Percentiles rank a stretch among this genome's conserved stretches.
These are phyloP conservation scores for Heliocybe sulcata DNA, from an alignment of 1,284 basidiomycete genomes.

Conservation along the genomic window DNA sequence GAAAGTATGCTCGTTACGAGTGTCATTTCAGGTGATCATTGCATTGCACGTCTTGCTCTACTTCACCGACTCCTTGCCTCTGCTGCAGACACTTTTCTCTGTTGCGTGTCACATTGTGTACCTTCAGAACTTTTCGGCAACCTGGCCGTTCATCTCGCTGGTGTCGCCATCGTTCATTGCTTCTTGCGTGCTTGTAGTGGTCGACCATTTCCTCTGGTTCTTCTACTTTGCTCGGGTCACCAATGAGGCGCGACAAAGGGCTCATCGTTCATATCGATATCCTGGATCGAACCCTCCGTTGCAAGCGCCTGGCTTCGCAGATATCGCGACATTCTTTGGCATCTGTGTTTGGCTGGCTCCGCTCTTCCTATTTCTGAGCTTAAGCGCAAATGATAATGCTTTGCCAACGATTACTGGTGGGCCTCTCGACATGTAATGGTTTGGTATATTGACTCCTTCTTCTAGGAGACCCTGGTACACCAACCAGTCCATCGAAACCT, in stretches of 20 bases:
- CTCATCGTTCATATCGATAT: constrained; percentile 33
- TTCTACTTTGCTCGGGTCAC: constrained; percentile 79
- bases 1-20: constrained; percentile 3
- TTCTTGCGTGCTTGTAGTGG: constrained; percentile 77
- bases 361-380: constrained; percentile 85
- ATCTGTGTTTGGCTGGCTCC: constrained; percentile 91
- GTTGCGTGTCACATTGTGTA: constrained; percentile 82
- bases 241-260: constrained; percentile 39
- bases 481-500: constrained; percentile 11
- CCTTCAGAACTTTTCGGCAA: constrained; percentile 81
- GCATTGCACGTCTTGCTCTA: constrained; percentile 71
- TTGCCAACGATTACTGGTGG: constrained; percentile 49
- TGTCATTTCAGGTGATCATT: constrained; percentile 61
- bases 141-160: constrained; percentile 89
- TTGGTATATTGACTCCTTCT: constrained; percentile 2
- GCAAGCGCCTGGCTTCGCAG: constrained; percentile 64
- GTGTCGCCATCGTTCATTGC: constrained; percentile 76
- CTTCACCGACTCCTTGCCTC: constrained; percentile 73
- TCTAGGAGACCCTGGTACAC: constrained; percentile 14
- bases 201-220: constrained; percentile 93
- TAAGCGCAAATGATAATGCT: constrained; percentile 93
- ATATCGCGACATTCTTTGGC: constrained; percentile 90
- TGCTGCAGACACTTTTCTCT: constrained; percentile 70
- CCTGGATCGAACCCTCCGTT: constrained; percentile 20
- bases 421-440: constrained; percentile 1